These are phyloP conservation scores for Quercus gilva DNA, from an alignment of 306 rosid species.

Conservation along the genomic window DNA sequence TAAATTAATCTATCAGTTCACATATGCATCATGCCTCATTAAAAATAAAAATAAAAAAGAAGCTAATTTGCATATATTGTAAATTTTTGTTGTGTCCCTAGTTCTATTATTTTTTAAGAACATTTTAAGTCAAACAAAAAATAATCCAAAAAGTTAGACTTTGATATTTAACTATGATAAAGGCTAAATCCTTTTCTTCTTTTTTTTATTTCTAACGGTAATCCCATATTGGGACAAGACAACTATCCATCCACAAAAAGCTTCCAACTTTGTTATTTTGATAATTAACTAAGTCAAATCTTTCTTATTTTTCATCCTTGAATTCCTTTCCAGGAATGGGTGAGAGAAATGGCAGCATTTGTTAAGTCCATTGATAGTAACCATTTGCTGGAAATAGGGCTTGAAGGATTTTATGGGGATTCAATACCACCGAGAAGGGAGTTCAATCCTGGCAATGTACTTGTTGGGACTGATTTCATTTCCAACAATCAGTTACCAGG, in stretches of 20 bases:
- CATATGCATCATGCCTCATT: too few relatives aligned
- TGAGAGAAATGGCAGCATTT: constrained; percentile 34
- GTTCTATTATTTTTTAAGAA: too few relatives aligned
- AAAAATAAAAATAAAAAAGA: too few relatives aligned
- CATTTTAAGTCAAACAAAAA: too few relatives aligned
- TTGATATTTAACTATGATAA: too few relatives aligned
- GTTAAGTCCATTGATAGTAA: constrained; percentile 36
- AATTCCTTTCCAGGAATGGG: constrained; percentile 31
- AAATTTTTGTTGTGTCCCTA: too few relatives aligned
- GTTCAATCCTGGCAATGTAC: constrained; percentile 30
- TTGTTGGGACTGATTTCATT: constrained; percentile 39
- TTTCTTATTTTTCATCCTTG: not conserved
- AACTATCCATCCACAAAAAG: not conserved
- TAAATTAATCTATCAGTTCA: too few relatives aligned
- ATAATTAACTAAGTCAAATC: not conserved
- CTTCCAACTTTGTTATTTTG: not conserved
- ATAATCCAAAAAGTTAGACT: too few relatives aligned
- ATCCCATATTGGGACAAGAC: too few relatives aligned
- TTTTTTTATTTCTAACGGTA: too few relatives aligned
- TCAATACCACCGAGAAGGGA: constrained; percentile 9
- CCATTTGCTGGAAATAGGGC: constrained; percentile 37
- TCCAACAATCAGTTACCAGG: constrained; percentile 31
- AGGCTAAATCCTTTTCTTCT: too few relatives aligned
- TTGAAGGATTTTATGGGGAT: constrained; percentile 45
- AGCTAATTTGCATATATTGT: too few relatives aligned